These are phyloP conservation scores for Coemansia javaensis DNA, from an alignment of 192 early-diverging fungal species.

Conservation along the genomic window DNA sequence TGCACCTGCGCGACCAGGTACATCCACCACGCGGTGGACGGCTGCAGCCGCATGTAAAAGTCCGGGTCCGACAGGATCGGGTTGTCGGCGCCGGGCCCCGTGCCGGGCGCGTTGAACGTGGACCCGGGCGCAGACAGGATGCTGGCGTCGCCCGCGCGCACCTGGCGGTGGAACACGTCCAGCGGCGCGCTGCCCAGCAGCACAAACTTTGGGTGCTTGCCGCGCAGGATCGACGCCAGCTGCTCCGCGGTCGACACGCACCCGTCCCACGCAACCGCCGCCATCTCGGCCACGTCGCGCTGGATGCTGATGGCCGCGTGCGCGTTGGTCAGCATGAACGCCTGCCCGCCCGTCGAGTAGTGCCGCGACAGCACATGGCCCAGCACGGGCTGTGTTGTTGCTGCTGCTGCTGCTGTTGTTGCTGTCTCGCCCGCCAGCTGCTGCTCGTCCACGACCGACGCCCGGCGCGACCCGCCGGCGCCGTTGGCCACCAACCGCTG, in stretches of 20 bases:
- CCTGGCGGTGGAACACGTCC: constrained; percentile 39
- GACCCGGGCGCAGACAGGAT: constrained; percentile 44
- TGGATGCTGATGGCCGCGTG: constrained; percentile 9
- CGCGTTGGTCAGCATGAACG: too few species aligned
- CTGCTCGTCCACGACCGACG: too few species aligned
- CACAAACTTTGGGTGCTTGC: constrained; percentile 48
- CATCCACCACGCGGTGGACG: constrained; percentile 52
- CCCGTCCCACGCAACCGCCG: constrained; percentile 42
- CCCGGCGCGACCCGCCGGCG: constrained; percentile 30
- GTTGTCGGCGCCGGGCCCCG: constrained; percentile 47
- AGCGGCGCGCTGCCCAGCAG: constrained; percentile 30
- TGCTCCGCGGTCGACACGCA: constrained; percentile 51
- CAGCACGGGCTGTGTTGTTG: too few species aligned
- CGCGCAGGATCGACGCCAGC: constrained; percentile 45
- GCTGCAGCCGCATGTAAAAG: constrained; percentile 51
- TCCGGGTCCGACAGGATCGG: constrained; percentile 47
- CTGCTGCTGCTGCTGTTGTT: background rate
- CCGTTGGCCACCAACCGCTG: background rate
- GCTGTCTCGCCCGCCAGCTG: background rate
- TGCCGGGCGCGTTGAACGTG: constrained; percentile 45
- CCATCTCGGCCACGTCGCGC: constrained; percentile 44
- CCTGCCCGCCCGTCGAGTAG: background rate
- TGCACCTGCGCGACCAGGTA: constrained; percentile 49
- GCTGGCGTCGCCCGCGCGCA: constrained; percentile 35
- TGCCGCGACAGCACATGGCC: too few species aligned